phyloP scores from a whole-genome alignment of 2,329 filamentous ascomycete species.

The Lachnellula hyalina region DNA sequence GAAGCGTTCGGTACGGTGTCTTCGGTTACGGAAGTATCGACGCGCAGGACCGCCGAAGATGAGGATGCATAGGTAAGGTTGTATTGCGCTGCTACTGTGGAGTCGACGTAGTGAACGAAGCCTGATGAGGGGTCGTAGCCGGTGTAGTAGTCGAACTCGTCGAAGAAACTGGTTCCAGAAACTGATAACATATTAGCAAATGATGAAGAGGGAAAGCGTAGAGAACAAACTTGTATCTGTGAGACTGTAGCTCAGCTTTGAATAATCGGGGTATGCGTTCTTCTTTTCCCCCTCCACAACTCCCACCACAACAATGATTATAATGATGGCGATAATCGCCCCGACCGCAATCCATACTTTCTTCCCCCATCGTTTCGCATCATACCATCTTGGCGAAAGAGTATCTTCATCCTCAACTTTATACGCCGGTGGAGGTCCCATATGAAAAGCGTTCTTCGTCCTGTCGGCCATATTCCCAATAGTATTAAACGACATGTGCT shows the following conservation, averaged over 20 bases:
- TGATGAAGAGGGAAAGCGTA: not conserved
- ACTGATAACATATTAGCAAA: constrained; percentile 18
- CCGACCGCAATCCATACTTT: constrained; percentile 43
- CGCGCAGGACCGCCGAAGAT: constrained; percentile 49
- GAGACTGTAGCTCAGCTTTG: constrained; percentile 35
- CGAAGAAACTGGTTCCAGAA: constrained; percentile 37
- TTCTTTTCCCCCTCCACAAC: constrained; percentile 33
- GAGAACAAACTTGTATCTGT: constrained; percentile 34
- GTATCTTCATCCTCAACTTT: constrained; percentile 17
- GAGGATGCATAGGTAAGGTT: constrained; percentile 59
- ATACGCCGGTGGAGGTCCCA: constrained; percentile 17
- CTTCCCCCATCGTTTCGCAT: constrained; percentile 49
- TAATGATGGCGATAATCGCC: constrained; percentile 34
- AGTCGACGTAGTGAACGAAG: constrained; percentile 41
- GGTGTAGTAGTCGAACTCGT: constrained; percentile 41
- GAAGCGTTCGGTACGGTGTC: constrained; percentile 50
- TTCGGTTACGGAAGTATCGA: constrained; percentile 54
- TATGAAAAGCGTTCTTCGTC: constrained; percentile 4
- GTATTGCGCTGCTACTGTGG: constrained; percentile 29
- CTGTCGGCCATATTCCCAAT: constrained; percentile 8
- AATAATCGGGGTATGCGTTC: constrained; percentile 41
- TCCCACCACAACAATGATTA: constrained; percentile 46
- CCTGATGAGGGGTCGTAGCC: constrained; percentile 39
- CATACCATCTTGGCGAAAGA: constrained; percentile 34
- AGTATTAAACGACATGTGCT: constrained; percentile 13